A percentile compares a stretch with the other conserved stretches of the same genome.
These are phyloP conservation scores for Vaccinium darrowii DNA, from an alignment of 148 eudicot species.

Conservation along the genomic window DNA sequence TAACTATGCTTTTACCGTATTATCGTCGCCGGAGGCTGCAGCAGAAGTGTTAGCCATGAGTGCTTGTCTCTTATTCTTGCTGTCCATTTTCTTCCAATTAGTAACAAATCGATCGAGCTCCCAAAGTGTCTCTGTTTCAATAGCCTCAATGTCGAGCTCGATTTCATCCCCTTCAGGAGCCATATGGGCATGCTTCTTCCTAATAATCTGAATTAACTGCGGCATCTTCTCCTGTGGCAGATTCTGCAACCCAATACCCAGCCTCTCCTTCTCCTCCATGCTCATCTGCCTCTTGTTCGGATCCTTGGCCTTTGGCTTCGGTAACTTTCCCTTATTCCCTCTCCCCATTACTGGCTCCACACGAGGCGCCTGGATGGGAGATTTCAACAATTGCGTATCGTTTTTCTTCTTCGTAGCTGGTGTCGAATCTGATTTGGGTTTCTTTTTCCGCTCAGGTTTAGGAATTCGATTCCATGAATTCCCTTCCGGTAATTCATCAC, in stretches of 20 bases:
- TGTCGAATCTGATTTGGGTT: conserved; percentile 26
- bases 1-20: conserved; percentile 31
- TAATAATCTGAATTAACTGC: conserved; percentile 72
- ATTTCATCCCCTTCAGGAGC: conserved; percentile 87
- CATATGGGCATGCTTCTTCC: conserved; percentile 65
- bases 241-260: conserved; percentile 67
- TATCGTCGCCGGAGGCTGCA: conserved; percentile 28
- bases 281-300: conserved; percentile 69
- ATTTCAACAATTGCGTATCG: conserved; percentile 18
- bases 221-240: conserved; percentile 83
- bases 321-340: conserved; percentile 41
- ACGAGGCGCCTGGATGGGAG: neutral
- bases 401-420: conserved; percentile 17
- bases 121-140: conserved; percentile 85
- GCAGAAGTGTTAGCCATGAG: conserved; percentile 37
- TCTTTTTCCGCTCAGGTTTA: conserved; percentile 38
- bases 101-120: conserved; percentile 87
- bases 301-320: conserved; percentile 85
- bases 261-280: conserved; percentile 76
- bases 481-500: conserved; percentile 51
- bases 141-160: conserved; percentile 84
- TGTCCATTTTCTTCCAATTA: conserved; percentile 79
- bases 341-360: conserved; percentile 25
- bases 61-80: conserved; percentile 70
- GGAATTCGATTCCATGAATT: conserved; percentile 59